Conservation (phyloP, 2,329 filamentous ascomycete genomes). For the Hypoxylon sp. region DNA sequence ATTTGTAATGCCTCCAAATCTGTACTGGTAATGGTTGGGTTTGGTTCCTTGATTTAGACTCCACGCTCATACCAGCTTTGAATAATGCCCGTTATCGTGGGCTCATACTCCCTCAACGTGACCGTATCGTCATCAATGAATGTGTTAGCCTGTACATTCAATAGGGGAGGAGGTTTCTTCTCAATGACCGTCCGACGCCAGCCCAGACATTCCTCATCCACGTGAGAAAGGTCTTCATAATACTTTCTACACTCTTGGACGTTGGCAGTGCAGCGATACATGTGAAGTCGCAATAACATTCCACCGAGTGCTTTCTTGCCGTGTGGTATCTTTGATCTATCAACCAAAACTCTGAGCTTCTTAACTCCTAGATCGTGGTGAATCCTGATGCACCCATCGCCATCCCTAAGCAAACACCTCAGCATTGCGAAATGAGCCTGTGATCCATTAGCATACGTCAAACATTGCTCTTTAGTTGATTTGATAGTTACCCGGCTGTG, state of each 20-base stretch:
- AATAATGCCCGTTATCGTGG: slow-evolving; percentile 68
- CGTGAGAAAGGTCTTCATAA: slow-evolving; percentile 71
- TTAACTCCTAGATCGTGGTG: slow-evolving; percentile 57
- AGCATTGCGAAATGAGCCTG: slow-evolving; percentile 75
- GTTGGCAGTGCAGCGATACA: slow-evolving; percentile 75
- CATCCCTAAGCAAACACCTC: slow-evolving; percentile 69
- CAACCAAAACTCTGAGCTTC: slow-evolving; percentile 68
- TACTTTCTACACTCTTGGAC: slow-evolving; percentile 65
- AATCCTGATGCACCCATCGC: slow-evolving; percentile 67
- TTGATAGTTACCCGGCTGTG: slow-evolving; percentile 57
- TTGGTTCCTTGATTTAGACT: slow-evolving; percentile 37
- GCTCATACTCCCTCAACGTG: slow-evolving; percentile 70
- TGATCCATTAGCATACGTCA: slow-evolving; percentile 47
- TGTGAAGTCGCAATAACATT: slow-evolving; percentile 72
- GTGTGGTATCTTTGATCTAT: slow-evolving; percentile 69
- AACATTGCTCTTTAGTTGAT: background rate
- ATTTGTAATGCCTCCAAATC: background rate
- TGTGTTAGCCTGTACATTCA: slow-evolving; percentile 77
- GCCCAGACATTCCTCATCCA: slow-evolving; percentile 63
- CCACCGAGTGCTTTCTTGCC: slow-evolving; percentile 71
- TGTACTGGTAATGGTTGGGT: background rate
- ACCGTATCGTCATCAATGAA: slow-evolving; percentile 58
- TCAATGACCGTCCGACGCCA: slow-evolving; percentile 67
- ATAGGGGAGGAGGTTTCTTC: slow-evolving; percentile 70
- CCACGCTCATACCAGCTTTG: slow-evolving; percentile 62